A percentile compares a stretch with the other conserved stretches of the same genome.
These are phyloP conservation scores for Hamigera avellanea DNA, from an alignment of 495 filamentous ascomycete species.

Conservation along the genomic window DNA sequence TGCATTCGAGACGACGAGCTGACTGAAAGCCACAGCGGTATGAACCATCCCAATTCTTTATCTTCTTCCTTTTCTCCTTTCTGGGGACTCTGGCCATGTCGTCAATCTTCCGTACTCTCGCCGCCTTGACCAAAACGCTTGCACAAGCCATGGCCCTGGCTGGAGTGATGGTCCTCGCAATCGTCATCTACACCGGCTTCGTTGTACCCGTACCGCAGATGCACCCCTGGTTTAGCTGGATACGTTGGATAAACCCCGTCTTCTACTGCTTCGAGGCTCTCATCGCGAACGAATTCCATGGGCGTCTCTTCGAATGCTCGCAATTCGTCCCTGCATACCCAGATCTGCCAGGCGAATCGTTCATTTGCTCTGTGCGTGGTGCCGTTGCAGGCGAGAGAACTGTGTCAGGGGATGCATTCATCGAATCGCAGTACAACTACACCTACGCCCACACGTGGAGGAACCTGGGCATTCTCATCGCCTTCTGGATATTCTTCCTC, in stretches of 20 bases:
- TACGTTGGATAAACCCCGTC: slow-evolving; percentile 35
- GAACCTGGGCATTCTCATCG: slow-evolving; percentile 54
- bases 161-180: slow-evolving; percentile 32
- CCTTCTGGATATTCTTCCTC: slow-evolving; percentile 53
- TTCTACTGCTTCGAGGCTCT: slow-evolving; percentile 34
- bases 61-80: slow-evolving; percentile 47
- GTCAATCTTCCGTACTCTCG: slow-evolving; percentile 34
- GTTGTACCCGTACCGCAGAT: slow-evolving; percentile 33
- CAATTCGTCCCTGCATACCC: slow-evolving; percentile 40
- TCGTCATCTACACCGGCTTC: slow-evolving; percentile 39
- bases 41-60: slow-evolving; percentile 47
- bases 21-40: slow-evolving; percentile 12
- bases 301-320: slow-evolving; percentile 35
- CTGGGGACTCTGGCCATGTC: slow-evolving; percentile 46
- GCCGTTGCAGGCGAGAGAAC: slow-evolving; percentile 36
- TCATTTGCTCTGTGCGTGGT: slow-evolving; percentile 43
- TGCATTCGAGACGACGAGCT: too few species aligned
- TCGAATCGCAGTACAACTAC: slow-evolving; percentile 43
- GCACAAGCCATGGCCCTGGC: slow-evolving; percentile 40
- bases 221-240: slow-evolving; percentile 40
- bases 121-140: slow-evolving; percentile 32
- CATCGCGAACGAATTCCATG: slow-evolving; percentile 48
- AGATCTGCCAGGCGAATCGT: slow-evolving; percentile 31
- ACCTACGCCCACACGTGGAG: slow-evolving; percentile 49
- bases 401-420: slow-evolving; percentile 44